Conservation (phyloP, 2,329 filamentous ascomycete species). For the Clonostachys sp. region DNA sequence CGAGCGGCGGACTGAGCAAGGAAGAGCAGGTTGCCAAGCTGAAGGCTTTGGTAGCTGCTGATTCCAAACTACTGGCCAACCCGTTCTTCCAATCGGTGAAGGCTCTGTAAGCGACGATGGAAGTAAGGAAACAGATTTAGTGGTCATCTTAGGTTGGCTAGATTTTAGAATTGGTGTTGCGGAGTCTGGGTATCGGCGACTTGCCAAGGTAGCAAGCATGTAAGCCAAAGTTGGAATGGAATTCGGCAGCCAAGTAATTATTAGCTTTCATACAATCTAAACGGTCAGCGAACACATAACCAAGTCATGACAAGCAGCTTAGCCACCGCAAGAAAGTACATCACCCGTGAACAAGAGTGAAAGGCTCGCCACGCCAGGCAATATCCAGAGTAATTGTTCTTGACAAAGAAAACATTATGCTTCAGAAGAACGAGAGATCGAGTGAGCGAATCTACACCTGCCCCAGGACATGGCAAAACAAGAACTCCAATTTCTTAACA, state of each 20-base stretch:
- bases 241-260: not conserved
- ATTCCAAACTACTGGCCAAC: constrained; percentile 60
- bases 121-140: not conserved
- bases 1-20: constrained; percentile 55
- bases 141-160: not conserved
- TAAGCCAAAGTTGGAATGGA: not conserved
- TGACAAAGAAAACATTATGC: no score
- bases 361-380: no score
- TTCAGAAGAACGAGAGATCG: no score
- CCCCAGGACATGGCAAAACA: constrained; percentile 8
- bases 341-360: no score
- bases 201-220: not conserved
- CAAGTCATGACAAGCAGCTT: no score
- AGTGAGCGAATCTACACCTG: no score
- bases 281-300: no score
- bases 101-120: constrained; percentile 32
- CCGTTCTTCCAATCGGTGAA: constrained; percentile 68
- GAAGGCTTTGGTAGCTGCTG: constrained; percentile 71
- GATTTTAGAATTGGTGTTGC: not conserved
- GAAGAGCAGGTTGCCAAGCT: constrained; percentile 76
- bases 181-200: not conserved
- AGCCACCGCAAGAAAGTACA: no score
- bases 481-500: constrained; percentile 32
- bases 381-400: no score
- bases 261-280: not conserved